These are phyloP conservation scores for Penicillium sp. DNA, from an alignment of 2,329 filamentous ascomycete genomes.

Conservation along the genomic window DNA sequence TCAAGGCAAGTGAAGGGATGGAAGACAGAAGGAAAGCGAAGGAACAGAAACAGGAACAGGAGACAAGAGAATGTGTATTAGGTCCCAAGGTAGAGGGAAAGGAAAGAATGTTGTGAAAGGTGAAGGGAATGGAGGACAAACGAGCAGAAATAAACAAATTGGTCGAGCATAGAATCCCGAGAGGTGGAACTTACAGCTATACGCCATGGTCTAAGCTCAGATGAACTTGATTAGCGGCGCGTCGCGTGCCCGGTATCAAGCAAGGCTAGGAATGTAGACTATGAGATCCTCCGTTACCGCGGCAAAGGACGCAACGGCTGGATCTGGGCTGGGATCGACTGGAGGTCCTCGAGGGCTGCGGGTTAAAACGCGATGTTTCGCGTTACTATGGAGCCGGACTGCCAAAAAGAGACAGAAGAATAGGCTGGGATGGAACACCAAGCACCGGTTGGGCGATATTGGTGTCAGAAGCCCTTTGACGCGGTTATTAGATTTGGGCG, in stretches of 20 bases:
- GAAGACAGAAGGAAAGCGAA: conserved; percentile 14
- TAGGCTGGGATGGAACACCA: conserved; percentile 18
- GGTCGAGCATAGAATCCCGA: conserved; percentile 31
- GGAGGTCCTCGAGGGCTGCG: conserved; percentile 11
- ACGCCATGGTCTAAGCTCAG: conserved; percentile 38
- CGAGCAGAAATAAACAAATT: conserved; percentile 46
- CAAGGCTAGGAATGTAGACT: conserved; percentile 47
- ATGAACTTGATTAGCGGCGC: conserved; percentile 30
- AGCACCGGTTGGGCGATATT: conserved; percentile 5
- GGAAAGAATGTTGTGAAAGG: conserved; percentile 33
- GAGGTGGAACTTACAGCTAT: conserved; percentile 41
- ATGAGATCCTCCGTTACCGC: conserved; percentile 40
- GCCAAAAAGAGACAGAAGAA: conserved; percentile 4
- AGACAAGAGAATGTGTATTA: conserved; percentile 22
- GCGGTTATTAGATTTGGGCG: conserved; percentile 4
- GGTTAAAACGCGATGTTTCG: conserved; percentile 12
- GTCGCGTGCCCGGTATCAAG: conserved; percentile 41
- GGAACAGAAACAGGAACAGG: conserved; percentile 15
- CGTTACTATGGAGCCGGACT: conserved; percentile 5
- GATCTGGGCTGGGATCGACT: conserved; percentile 17
- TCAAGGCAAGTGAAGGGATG: conserved; percentile 9
- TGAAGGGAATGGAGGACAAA: conserved; percentile 34
- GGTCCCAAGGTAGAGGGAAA: conserved; percentile 17
- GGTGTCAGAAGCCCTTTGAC: conserved; percentile 14
- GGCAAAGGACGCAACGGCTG: conserved; percentile 19